Conservation (phyloP, 257 asterid genomes). For the Paraleonurus japonicus region DNA sequence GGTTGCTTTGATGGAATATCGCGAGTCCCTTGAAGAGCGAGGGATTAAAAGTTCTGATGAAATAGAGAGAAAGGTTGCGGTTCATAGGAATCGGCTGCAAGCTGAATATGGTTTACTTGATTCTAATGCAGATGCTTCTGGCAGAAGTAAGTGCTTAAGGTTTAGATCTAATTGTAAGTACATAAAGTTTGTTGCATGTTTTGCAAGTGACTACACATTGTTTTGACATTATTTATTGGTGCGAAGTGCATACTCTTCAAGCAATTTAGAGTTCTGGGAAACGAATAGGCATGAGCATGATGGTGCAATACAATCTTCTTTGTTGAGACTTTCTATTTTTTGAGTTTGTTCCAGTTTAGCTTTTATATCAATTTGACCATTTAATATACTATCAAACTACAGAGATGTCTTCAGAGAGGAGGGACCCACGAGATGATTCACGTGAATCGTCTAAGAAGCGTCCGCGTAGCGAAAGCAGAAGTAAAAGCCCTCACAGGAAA, state of each 20-base stretch:
- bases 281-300: neutral
- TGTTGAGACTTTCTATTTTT: neutral
- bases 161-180: neutral
- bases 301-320: neutral
- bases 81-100: slow-evolving; percentile 56
- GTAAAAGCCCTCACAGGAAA: slow-evolving; percentile 70
- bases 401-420: slow-evolving; percentile 55
- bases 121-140: slow-evolving; percentile 55
- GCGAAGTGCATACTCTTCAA: neutral
- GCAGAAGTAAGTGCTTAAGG: slow-evolving; percentile 51
- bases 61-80: slow-evolving; percentile 75
- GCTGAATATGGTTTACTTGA: slow-evolving; percentile 68
- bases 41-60: slow-evolving; percentile 62
- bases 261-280: neutral
- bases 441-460: slow-evolving; percentile 61
- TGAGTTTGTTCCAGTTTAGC: neutral
- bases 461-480: slow-evolving; percentile 66
- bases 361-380: slow-evolving; percentile 4
- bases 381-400: slow-evolving; percentile 28
- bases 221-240: neutral
- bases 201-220: neutral
- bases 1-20: slow-evolving; percentile 82
- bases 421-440: slow-evolving; percentile 56
- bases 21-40: slow-evolving; percentile 88
- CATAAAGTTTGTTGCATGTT: neutral